phyloP scores from a whole-genome alignment of 1,284 basidiomycete genomes.

The Cutaneotrichosporon curvatum region DNA sequence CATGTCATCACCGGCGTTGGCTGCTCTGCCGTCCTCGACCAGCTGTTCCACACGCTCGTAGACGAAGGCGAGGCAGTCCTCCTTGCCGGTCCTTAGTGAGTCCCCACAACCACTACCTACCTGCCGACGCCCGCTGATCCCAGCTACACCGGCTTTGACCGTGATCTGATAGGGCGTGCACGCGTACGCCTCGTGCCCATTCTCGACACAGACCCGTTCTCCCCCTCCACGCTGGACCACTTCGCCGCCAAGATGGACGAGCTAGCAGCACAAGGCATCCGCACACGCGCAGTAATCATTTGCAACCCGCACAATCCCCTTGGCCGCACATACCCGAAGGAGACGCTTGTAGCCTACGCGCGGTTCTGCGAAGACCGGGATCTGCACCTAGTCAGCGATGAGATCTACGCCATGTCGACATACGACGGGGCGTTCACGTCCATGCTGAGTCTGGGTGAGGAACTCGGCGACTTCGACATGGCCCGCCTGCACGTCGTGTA shows the following conservation, averaged over 20 bases:
- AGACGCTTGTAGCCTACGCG: conserved; percentile 46
- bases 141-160: conserved; percentile 44
- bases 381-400: conserved; percentile 47
- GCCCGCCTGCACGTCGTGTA: conserved; percentile 44
- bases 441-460: conserved; percentile 44
- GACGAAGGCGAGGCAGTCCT: conserved; percentile 46
- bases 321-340: conserved; percentile 42
- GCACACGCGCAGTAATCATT: conserved; percentile 38
- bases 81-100: conserved; percentile 40
- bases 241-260: conserved; percentile 30
- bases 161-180: conserved; percentile 36
- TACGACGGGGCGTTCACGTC: conserved; percentile 45
- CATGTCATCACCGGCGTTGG: conserved; percentile 41
- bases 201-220: conserved; percentile 30
- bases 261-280: conserved; percentile 22
- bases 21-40: conserved; percentile 44
- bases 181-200: conserved; percentile 35
- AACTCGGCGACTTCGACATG: conserved; percentile 43
- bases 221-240: conserved; percentile 21
- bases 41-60: conserved; percentile 44
- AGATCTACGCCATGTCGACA: conserved; percentile 48
- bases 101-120: background rate
- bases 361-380: conserved; percentile 47
- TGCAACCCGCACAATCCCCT: conserved; percentile 49
- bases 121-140: background rate